Base-by-base conservation (phyloP, 2,329 filamentous ascomycete genomes). In the Furcasterigmium furcatum region DNA sequence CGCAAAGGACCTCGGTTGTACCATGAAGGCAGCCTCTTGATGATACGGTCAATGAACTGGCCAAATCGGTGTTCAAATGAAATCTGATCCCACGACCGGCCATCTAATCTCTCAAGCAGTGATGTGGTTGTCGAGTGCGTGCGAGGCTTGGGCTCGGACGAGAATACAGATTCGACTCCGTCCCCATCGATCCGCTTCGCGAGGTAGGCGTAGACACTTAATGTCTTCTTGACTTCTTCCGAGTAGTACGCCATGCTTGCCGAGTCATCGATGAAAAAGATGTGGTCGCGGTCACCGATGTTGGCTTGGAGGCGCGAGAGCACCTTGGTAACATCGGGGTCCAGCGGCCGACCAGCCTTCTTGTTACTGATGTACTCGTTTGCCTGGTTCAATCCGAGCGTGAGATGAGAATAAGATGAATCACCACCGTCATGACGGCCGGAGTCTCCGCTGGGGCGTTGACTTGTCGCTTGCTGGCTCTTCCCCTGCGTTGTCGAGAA, bases 191-290 rank as follows among this genome's bases (percentile, higher is more conserved):
- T 22, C 13, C 4, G n/a, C 16, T 41, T 30, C 8, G 39, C 39
- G 6, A 41, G 4, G 13, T 18, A 41, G 6, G 22, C 19, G 16
- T 20, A 22, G n/a, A 22, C 39, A 12, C 16, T 12, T 9, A 41
- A 22, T 3, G 20, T 27, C 6, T 30, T 14, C 13, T 20, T 30
- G 25, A 41, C 22, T 10, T 24, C 8, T 12, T 5, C 4, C 14
- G 14, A 14, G 16, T 50, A 24, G 9, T 35, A 13, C 4, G 4
- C 7, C 47, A 50, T 50, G 32, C 16, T 45, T 14, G 3, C 12
- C 9, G 44, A 46, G 34, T 47, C 45, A 34, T 50, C 47, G 16
- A 50, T 45, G 25, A 50, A 50, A 32, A 50, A 50, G 32, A 47
- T 24, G 7, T 50, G 47, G 22, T 50, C 47, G 18, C 47, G 47